Conservation (phyloP, 768 basidiomycete genomes). For the Paxillus rubicundulus region DNA sequence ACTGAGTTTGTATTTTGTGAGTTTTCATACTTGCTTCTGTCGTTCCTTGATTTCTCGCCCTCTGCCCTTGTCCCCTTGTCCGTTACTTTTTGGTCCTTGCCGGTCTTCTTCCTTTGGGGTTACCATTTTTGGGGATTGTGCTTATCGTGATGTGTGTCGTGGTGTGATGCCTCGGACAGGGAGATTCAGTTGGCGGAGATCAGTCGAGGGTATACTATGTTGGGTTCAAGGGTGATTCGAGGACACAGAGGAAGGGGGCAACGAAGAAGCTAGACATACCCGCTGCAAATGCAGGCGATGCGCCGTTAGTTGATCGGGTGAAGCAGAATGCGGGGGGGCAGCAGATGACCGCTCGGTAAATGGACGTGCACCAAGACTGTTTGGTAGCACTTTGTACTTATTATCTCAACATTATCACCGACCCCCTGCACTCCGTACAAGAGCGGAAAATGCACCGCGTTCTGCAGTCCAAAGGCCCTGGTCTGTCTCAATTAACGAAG, state of each 20-base stretch:
- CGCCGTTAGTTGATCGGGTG: slow-evolving; percentile 58
- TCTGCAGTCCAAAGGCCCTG: no score
- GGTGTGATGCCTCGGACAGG: slow-evolving; percentile 37
- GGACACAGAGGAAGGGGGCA: slow-evolving; percentile 53
- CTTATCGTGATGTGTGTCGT: slow-evolving; percentile 11
- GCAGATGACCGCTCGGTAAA: slow-evolving; percentile 60
- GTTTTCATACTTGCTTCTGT: slow-evolving; percentile 30
- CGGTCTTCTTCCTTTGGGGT: slow-evolving; percentile 14
- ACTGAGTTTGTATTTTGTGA: slow-evolving; percentile 76
- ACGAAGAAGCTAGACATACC: slow-evolving; percentile 68
- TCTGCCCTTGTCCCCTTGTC: slow-evolving; percentile 8
- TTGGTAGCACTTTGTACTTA: neutral
- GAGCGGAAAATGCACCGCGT: no score
- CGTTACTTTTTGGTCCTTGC: neutral
- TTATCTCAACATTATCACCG: no score
- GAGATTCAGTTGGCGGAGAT: slow-evolving; percentile 65
- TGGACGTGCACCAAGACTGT: no score
- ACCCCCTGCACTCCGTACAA: no score
- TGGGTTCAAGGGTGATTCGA: slow-evolving; percentile 78
- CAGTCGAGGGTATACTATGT: slow-evolving; percentile 69
- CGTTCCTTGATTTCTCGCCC: slow-evolving; percentile 14
- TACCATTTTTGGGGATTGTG: slow-evolving; percentile 19
- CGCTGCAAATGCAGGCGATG: slow-evolving; percentile 79
- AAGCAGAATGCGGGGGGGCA: slow-evolving; percentile 54
- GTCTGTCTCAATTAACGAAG: no score